phyloP scores from a whole-genome alignment of 306 rosid genomes.

The Rubus parviflorus region DNA sequence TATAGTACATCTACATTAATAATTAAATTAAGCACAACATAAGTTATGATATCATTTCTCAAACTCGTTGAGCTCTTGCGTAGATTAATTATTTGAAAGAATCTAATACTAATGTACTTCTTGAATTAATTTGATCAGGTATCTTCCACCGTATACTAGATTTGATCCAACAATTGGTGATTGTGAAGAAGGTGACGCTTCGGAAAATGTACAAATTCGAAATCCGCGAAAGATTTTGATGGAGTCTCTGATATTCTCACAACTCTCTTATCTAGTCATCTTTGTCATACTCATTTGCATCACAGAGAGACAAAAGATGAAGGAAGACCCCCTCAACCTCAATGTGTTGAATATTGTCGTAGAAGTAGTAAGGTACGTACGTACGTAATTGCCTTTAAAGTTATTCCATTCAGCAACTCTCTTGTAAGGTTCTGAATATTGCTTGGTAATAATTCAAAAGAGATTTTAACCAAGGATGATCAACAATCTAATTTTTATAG shows the following conservation, averaged over 20 bases:
- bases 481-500: too few relatives aligned
- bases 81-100: neutral
- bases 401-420: neutral
- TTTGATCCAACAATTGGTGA: conserved; percentile 32
- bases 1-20: too few relatives aligned
- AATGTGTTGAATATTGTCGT: conserved; percentile 50
- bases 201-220: conserved; percentile 9
- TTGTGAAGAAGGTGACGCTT: conserved; percentile 12
- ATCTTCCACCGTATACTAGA: conserved; percentile 63
- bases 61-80: neutral
- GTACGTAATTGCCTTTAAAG: neutral
- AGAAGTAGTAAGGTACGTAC: conserved; percentile 54
- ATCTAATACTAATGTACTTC: neutral
- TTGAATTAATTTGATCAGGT: conserved; percentile 33
- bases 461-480: too few relatives aligned
- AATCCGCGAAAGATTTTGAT: conserved; percentile 9
- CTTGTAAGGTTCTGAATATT: neutral
- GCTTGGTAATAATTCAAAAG: neutral
- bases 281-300: conserved; percentile 63
- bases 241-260: conserved; percentile 49
- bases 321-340: conserved; percentile 75
- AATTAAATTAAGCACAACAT: too few relatives aligned
- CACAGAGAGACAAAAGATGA: conserved; percentile 58
- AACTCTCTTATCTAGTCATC: conserved; percentile 54
- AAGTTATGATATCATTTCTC: neutral